Percentiles rank a stretch among this genome's conserved stretches.
These are phyloP conservation scores for Talaromyces sp. DNA, from an alignment of 2,329 filamentous ascomycete species.

Conservation along the genomic window DNA sequence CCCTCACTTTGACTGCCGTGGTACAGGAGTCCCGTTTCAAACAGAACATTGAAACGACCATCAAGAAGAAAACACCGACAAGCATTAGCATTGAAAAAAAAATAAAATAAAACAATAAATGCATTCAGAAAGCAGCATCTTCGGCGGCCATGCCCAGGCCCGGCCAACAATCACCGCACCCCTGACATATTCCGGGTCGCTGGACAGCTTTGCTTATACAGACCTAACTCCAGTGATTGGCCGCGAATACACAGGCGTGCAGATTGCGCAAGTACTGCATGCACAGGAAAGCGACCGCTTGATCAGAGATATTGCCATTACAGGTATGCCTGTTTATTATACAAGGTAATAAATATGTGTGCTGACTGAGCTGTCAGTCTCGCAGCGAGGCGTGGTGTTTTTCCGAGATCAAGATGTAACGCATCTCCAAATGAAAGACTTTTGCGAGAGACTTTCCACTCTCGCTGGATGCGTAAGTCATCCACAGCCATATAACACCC, in stretches of 20 bases:
- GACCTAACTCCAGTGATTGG: constrained; percentile 30
- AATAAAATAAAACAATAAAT: background rate
- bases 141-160: constrained; percentile 19
- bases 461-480: constrained; percentile 37
- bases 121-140: constrained; percentile 13
- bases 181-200: constrained; percentile 37
- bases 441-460: constrained; percentile 41
- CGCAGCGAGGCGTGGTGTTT: constrained; percentile 47
- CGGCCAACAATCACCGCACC: constrained; percentile 23
- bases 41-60: too few relatives aligned
- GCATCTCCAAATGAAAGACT: constrained; percentile 41
- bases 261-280: constrained; percentile 48
- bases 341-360: background rate
- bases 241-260: constrained; percentile 30
- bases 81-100: background rate
- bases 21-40: too few relatives aligned
- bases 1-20: background rate
- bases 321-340: constrained; percentile 40
- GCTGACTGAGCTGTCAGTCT: constrained; percentile 24
- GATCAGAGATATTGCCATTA: constrained; percentile 61
- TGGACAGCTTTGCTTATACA: constrained; percentile 25
- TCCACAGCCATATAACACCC: background rate
- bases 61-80: background rate
- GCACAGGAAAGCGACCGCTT: constrained; percentile 58
- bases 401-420: constrained; percentile 46